Evolutionary conservation across 2,329 filamentous ascomycete genomes (phyloP), one percentile per base, ranked within the genome.

Genomic region (Aspergillus candidus): DNA sequence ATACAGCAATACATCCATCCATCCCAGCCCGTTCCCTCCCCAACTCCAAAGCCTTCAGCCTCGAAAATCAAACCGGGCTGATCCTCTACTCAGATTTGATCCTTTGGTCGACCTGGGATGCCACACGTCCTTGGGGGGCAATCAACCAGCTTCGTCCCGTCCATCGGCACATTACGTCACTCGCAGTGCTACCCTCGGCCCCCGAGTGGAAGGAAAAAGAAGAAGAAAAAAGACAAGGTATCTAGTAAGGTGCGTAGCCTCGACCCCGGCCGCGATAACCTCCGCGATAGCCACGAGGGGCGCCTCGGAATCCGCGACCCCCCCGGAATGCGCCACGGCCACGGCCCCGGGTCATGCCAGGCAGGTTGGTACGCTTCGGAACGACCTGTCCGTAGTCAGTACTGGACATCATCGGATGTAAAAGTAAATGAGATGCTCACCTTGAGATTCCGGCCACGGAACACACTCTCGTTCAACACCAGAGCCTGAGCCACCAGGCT

Each of bases 291-390:
- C 80, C 80, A 44, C 71, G 62, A 50, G 69, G 66, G 41, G 67
- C 64, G 49, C 72, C 66, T 40, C 68, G 64, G 45, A 67, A 67
- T 41, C 78, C 73, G 53, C 78, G 69, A 40, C 77, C 72, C 32
- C 75, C 70, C 11, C 75, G 69, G 54, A 70, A 71, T 10, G 72
- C 73, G 44, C 79, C 78, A 43, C 69, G 66, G 46, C 69, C 69
- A 22, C 74, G 72, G 44, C 89, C 88, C 52, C 91, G 82, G 56
- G 80, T 85, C 88, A 98, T 91, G 48, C 93, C 93, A 1, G 93
- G 93, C 41, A 98, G 75, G 65, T 98, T 98, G 57, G 93, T 98
- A 50, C 93, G 86, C 75, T 98, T 98, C 30, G 93, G 91, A 15
- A 84, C 81, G 45, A 88, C 84, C 84, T 88, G 48, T 32, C 18